These are phyloP conservation scores for Pythium myriotylum DNA, from an alignment of 352 stramenopile species.

Conservation along the genomic window DNA sequence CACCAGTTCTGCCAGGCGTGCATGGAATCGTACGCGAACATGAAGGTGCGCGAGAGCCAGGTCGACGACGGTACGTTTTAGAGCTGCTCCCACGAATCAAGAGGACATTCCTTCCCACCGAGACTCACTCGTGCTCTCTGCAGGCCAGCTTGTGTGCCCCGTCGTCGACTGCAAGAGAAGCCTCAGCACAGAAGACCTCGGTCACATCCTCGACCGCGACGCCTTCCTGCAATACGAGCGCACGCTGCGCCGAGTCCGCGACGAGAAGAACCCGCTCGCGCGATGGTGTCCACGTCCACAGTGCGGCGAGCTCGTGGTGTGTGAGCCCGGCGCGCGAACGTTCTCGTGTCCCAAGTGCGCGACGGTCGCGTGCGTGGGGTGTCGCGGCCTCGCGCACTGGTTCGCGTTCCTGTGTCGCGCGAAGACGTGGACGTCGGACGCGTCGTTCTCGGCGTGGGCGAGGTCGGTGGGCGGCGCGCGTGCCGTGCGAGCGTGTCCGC, in stretches of 20 bases:
- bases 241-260: conserved; percentile 49
- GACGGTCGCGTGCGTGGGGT: conserved; percentile 55
- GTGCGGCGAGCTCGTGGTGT: conserved; percentile 66
- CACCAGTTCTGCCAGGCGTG: conserved; percentile 63
- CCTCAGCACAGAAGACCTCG: conserved; percentile 40
- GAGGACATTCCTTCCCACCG: neutral
- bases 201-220: conserved; percentile 27
- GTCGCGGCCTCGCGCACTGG: conserved; percentile 43
- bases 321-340: conserved; percentile 31
- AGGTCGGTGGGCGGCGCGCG: conserved; percentile 55
- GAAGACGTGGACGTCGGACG: neutral
- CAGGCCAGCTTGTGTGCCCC: conserved; percentile 68
- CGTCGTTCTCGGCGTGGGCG: conserved; percentile 40
- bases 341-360: conserved; percentile 63
- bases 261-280: conserved; percentile 70
- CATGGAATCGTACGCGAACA: conserved; percentile 45
- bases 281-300: conserved; percentile 58
- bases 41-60: conserved; percentile 56
- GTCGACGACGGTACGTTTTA: conserved; percentile 48
- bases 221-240: conserved; percentile 31
- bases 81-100: too few relatives aligned
- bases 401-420: neutral
- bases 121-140: neutral
- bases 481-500: conserved; percentile 56
- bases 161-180: conserved; percentile 46